Base-by-base conservation (phyloP, 176 grass and related monocot genomes). In the Paspalum vaginatum region DNA sequence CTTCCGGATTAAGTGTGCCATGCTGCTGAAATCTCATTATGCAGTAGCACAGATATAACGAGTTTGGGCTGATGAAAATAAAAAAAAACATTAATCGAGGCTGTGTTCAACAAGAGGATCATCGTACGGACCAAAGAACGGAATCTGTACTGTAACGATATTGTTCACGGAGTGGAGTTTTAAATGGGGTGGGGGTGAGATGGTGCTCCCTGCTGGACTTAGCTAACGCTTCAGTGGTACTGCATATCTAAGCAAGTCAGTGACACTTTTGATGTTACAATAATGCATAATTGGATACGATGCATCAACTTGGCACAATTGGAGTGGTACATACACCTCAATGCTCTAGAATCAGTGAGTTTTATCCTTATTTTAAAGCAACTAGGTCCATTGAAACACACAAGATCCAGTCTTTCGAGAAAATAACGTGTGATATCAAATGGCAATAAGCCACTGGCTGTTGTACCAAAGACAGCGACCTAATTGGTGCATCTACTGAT, bases 361-460 rank as follows among this genome's bases (percentile, higher is more conserved):
- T 68, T 2, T 84, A 84, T 48, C 18, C 40, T 76, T 68, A 45
- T 68, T 68, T 67, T 66, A 39, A 76, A 58, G 52, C 72, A 46
- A 77, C 12, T 59, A 45, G 6, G 50, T 5, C 15, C 42, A 76
- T 25, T 21, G 12, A 11, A 8, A 26, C 9, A 39, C 25, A 84
- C 40, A 38, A 46, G 18, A 68, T 68, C 25, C 62, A 68, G 21
- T 76, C 18, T 18, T 48, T 76, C 9, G 24, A 48, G 25, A 39
- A 68, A 77, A 12, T 41, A 77, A 58, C 7, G 4, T 38, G 21
- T 7, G 1, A 56, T 51, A 32, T 11, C 6, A 15, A 58, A 59
- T 14, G 11, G 20, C 46, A 41, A 50, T 20, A 5, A 53, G n/a
- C 49, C 13, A 26, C n/a, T 27, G n/a, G 14, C 32, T 63, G 16